Evolutionary conservation across 164 flowering plant species (phyloP).

Genomic region (Magnolia changhungtana): DNA sequence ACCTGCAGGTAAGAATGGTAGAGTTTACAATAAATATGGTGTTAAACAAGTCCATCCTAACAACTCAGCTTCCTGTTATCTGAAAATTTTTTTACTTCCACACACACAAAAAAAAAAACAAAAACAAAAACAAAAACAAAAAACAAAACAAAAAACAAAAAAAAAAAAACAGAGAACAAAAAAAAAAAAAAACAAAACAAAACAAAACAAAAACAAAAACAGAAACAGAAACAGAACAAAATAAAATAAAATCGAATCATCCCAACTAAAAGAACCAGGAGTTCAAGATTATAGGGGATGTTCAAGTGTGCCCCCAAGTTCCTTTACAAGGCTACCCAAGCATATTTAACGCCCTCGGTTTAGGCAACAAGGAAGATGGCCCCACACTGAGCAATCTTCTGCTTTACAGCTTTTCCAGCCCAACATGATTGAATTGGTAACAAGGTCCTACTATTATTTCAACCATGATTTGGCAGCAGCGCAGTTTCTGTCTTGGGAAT

Average conservation of each 20-base stretch:
- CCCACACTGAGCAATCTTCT: not conserved
- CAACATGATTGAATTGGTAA: not conserved
- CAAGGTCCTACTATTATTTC: not conserved
- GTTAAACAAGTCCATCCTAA: not conserved
- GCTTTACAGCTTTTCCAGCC: not conserved
- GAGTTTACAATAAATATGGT: not conserved
- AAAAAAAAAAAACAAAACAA: not conserved
- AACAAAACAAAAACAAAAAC: not conserved
- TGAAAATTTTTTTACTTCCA: not conserved
- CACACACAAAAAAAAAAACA: not conserved
- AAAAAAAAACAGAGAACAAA: not conserved
- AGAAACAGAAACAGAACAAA: no score
- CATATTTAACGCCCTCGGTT: no score
- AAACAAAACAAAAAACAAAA: not conserved
- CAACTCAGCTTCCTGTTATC: not conserved
- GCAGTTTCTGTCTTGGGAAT: not conserved
- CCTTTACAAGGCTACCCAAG: not conserved
- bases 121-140: not conserved
- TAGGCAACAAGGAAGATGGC: not conserved
- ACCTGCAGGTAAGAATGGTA: slow-evolving; percentile 44
- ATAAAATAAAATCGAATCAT: not conserved
- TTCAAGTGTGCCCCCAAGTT: not conserved
- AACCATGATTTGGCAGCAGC: not conserved
- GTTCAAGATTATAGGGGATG: not conserved
- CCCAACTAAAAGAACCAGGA: not conserved